phyloP scores from a whole-genome alignment of 2,329 filamentous ascomycete species.

The Salinomyces thailandicus region DNA sequence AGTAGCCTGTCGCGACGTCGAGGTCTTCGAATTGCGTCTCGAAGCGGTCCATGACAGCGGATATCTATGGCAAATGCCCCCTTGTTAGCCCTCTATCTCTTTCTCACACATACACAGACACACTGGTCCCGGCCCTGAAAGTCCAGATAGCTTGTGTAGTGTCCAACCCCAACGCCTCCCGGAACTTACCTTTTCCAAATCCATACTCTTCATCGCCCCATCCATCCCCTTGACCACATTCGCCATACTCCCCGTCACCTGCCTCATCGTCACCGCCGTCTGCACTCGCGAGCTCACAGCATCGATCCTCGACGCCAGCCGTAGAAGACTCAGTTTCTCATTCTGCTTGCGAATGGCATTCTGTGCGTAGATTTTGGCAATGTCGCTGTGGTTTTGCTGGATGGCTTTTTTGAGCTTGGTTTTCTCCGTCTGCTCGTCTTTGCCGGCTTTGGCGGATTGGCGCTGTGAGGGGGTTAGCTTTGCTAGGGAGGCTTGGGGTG shows the following conservation, averaged over 20 bases:
- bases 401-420: constrained; percentile 54
- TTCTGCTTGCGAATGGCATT: constrained; percentile 55
- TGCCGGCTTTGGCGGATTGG: constrained; percentile 51
- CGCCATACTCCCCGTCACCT: constrained; percentile 51
- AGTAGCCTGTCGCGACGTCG: constrained; percentile 52
- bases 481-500: too few relatives aligned
- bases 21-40: constrained; percentile 47
- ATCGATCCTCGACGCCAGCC: constrained; percentile 49
- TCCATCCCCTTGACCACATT: constrained; percentile 54
- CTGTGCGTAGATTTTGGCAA: constrained; percentile 53
- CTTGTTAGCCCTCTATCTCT: too few relatives aligned
- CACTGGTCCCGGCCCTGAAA: too few relatives aligned
- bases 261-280: constrained; percentile 52
- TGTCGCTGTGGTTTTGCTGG: constrained; percentile 47
- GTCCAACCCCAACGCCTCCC: too few relatives aligned
- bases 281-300: constrained; percentile 50
- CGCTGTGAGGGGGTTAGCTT: too few relatives aligned
- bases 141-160: too few relatives aligned
- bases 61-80: constrained; percentile 44
- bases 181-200: constrained; percentile 47
- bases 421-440: constrained; percentile 51
- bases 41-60: constrained; percentile 56
- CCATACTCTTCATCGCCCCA: constrained; percentile 53
- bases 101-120: too few relatives aligned
- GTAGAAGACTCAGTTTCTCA: constrained; percentile 49